Evolutionary conservation across 1,139 yeast species (phyloP).

Genomic region (Scheffersomyces insectosa): DNA sequence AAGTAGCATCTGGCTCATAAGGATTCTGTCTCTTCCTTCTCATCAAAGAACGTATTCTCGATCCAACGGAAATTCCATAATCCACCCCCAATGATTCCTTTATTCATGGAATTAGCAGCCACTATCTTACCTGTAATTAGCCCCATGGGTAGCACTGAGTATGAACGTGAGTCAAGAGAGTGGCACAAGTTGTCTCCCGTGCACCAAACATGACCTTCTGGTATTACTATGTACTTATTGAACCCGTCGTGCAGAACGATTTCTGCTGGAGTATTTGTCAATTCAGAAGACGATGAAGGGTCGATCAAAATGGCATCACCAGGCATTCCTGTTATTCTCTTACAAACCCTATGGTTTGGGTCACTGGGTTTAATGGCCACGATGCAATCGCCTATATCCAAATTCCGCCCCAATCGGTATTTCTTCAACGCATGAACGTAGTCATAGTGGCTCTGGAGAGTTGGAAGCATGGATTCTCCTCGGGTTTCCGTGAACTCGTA

Average conservation of each 20-base stretch:
- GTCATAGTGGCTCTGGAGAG: constrained; percentile 72
- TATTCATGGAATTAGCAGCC: constrained; percentile 56
- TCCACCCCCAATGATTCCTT: constrained; percentile 26
- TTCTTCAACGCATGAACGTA: constrained; percentile 76
- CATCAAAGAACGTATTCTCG: constrained; percentile 38
- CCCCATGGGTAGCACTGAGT: constrained; percentile 86
- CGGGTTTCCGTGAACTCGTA: constrained; percentile 80
- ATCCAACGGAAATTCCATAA: constrained; percentile 56
- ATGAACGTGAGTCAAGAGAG: constrained; percentile 88
- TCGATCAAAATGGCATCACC: constrained; percentile 83
- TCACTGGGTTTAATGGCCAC: constrained; percentile 91
- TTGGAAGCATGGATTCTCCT: constrained; percentile 96
- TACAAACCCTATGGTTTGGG: constrained; percentile 83
- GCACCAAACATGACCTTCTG: constrained; percentile 95
- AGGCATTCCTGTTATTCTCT: constrained; percentile 93
- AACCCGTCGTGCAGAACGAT: constrained; percentile 42
- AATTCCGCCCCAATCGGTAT: constrained; percentile 56
- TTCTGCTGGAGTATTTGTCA: constrained; percentile 41
- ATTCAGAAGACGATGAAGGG: constrained; percentile 63
- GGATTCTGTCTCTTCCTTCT: constrained; percentile 2
- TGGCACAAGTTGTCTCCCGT: constrained; percentile 91
- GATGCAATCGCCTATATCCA: constrained; percentile 81
- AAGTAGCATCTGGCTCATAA: too few relatives aligned
- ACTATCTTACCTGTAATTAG: constrained; percentile 83
- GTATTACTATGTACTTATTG: constrained; percentile 65